Evolutionary conservation across 345 rosid genomes (phyloP).

Genomic region (Eutrema heterophyllum): DNA sequence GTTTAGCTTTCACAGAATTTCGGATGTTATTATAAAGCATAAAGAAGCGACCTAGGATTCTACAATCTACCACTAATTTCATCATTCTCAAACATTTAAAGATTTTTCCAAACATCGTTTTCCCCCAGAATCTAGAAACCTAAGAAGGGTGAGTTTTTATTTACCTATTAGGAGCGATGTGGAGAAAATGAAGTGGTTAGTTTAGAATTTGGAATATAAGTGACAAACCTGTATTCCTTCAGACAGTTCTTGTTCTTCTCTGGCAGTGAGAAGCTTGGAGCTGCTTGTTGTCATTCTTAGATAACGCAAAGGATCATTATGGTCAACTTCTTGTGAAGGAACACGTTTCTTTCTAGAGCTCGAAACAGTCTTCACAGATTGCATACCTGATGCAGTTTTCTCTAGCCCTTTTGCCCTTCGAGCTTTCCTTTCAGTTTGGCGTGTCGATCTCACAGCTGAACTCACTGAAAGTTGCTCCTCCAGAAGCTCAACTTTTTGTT

Average conservation of each 20-base stretch:
- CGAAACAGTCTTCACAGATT: slow-evolving; percentile 49
- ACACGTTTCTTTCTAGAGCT: slow-evolving; percentile 54
- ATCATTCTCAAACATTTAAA: neutral
- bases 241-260: slow-evolving; percentile 75
- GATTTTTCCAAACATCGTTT: neutral
- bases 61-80: neutral
- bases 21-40: neutral
- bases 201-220: neutral
- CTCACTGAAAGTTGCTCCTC: slow-evolving; percentile 50
- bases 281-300: slow-evolving; percentile 62
- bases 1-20: neutral
- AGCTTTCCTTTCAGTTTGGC: slow-evolving; percentile 75
- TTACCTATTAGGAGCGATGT: neutral
- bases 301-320: slow-evolving; percentile 75
- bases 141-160: neutral
- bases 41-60: neutral
- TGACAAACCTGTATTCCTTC: slow-evolving; percentile 85
- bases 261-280: slow-evolving; percentile 74
- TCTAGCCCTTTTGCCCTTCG: slow-evolving; percentile 65
- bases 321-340: slow-evolving; percentile 55
- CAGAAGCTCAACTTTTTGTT: slow-evolving; percentile 50
- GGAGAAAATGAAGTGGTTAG: neutral
- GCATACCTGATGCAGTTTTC: slow-evolving; percentile 52
- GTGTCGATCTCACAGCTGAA: slow-evolving; percentile 65
- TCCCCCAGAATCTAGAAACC: neutral